These are phyloP conservation scores for Fistulinella prunicolor DNA, from an alignment of 768 basidiomycete genomes.

Conservation along the genomic window DNA sequence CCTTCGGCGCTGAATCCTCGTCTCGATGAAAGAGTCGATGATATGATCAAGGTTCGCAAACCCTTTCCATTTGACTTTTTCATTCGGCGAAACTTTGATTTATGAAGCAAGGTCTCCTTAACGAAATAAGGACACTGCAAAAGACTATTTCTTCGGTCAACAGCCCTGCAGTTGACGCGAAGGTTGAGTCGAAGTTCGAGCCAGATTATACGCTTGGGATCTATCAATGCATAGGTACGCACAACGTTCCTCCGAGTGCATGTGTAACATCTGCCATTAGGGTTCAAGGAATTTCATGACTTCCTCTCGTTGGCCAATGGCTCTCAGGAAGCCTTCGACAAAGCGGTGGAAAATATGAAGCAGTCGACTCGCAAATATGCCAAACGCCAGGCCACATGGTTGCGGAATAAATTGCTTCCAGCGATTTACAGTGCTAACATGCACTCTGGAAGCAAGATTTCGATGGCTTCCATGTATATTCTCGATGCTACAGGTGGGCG, in stretches of 20 bases:
- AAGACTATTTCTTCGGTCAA: conserved; percentile 14
- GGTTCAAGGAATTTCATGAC: conserved; percentile 86
- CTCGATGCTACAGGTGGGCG: conserved; percentile 65
- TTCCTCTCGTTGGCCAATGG: conserved; percentile 51
- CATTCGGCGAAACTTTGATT: neutral
- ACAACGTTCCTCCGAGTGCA: neutral
- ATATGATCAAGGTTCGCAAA: conserved; percentile 74
- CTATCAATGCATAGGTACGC: conserved; percentile 87
- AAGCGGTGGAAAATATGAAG: conserved; percentile 79
- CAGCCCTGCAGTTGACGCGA: neutral
- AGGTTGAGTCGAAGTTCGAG: neutral
- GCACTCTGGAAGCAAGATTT: conserved; percentile 22
- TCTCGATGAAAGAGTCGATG: conserved; percentile 77
- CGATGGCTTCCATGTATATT: conserved; percentile 48
- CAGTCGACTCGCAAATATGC: conserved; percentile 87
- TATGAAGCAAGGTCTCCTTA: conserved; percentile 68
- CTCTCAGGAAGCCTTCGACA: conserved; percentile 42
- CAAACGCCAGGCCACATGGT: conserved; percentile 88
- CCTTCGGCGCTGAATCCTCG: conserved; percentile 59
- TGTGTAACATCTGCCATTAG: conserved; percentile 40
- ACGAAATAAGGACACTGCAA: conserved; percentile 67
- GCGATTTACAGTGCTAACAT: conserved; percentile 51
- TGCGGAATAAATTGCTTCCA: conserved; percentile 85
- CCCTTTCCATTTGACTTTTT: neutral
- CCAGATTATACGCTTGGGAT: conserved; percentile 77